phyloP scores from a whole-genome alignment of 2,329 filamentous ascomycete genomes.

The Trichophyton equinum region DNA sequence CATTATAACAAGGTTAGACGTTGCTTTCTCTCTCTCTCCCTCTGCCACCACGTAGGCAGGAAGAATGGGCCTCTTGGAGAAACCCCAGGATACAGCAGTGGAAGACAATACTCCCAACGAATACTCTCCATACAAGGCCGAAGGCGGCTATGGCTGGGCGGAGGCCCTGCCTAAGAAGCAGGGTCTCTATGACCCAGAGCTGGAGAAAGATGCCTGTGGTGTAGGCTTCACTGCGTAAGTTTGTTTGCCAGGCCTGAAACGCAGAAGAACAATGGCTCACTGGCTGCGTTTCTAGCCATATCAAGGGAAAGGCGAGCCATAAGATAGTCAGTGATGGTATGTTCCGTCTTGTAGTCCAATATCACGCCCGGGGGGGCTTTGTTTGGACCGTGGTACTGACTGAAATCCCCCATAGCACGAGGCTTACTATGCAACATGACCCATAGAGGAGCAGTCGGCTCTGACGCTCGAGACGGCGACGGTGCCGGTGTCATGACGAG shows the following conservation, averaged over 20 bases:
- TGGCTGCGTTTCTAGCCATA: constrained; percentile 51
- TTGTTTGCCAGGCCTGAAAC: constrained; percentile 15
- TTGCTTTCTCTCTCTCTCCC: not conserved
- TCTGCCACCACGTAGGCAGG: constrained; percentile 13
- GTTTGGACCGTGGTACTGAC: not conserved
- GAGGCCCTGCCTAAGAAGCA: constrained; percentile 93
- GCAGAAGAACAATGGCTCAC: constrained; percentile 3
- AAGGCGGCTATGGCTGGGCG: constrained; percentile 75
- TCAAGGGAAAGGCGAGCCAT: constrained; percentile 93
- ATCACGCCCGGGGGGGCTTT: too few relatives aligned
- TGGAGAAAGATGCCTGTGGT: constrained; percentile 99
- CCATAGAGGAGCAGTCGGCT: constrained; percentile 94
- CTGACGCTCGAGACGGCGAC: constrained; percentile 93
- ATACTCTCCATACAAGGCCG: constrained; percentile 43
- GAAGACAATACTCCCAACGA: constrained; percentile 34
- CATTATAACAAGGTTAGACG: not conserved
- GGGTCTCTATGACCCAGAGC: constrained; percentile 90
- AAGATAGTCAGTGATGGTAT: constrained; percentile 97
- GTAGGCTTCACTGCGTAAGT: constrained; percentile 94
- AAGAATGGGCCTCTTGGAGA: constrained; percentile 42
- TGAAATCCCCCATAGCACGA: constrained; percentile 45
- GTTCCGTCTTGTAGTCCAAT: constrained; percentile 17
- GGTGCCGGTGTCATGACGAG: constrained; percentile 99
- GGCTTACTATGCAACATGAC: constrained; percentile 99
- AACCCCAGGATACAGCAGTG: constrained; percentile 36